Conservation (phyloP, 2,329 filamentous ascomycete species). For the Aspergillus sp. region DNA sequence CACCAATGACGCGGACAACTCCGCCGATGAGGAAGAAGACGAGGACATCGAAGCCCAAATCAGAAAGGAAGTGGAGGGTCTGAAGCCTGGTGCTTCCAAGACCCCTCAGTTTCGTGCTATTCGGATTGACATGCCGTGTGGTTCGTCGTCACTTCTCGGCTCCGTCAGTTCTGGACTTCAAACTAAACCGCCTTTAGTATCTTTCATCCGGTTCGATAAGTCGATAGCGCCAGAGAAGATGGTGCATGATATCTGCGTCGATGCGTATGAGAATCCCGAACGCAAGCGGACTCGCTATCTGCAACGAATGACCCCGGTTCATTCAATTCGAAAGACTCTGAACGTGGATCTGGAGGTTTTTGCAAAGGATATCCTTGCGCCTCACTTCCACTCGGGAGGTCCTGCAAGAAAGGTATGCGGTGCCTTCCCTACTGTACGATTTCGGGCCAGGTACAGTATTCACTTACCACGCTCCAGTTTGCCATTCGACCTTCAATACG, state of each 20-base stretch:
- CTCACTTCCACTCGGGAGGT: slow-evolving; percentile 56
- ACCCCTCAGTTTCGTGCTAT: slow-evolving; percentile 52
- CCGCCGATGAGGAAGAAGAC: slow-evolving; percentile 29
- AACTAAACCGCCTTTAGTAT: slow-evolving; percentile 8
- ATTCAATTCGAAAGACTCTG: slow-evolving; percentile 56
- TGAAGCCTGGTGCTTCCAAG: slow-evolving; percentile 47
- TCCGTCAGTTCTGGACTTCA: slow-evolving; percentile 40
- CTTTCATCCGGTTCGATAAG: slow-evolving; percentile 55
- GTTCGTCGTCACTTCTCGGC: slow-evolving; percentile 22
- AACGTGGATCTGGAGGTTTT: slow-evolving; percentile 57
- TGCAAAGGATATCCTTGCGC: slow-evolving; percentile 55
- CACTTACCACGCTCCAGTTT: slow-evolving; percentile 44
- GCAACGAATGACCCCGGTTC: slow-evolving; percentile 60
- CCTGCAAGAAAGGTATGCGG: slow-evolving; percentile 52
- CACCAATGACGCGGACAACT: slow-evolving; percentile 26
- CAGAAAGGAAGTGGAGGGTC: slow-evolving; percentile 54
- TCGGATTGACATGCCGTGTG: slow-evolving; percentile 52
- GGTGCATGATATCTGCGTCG: slow-evolving; percentile 57
- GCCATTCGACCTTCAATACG: slow-evolving; percentile 62
- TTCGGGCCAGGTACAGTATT: not conserved
- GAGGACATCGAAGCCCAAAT: slow-evolving; percentile 61
- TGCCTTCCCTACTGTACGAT: not conserved
- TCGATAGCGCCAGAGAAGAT: slow-evolving; percentile 60
- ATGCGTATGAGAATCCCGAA: slow-evolving; percentile 50
- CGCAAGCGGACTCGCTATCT: slow-evolving; percentile 57